Conservation (phyloP, 1,284 basidiomycete genomes). For the Leccinum subspadiceum region DNA sequence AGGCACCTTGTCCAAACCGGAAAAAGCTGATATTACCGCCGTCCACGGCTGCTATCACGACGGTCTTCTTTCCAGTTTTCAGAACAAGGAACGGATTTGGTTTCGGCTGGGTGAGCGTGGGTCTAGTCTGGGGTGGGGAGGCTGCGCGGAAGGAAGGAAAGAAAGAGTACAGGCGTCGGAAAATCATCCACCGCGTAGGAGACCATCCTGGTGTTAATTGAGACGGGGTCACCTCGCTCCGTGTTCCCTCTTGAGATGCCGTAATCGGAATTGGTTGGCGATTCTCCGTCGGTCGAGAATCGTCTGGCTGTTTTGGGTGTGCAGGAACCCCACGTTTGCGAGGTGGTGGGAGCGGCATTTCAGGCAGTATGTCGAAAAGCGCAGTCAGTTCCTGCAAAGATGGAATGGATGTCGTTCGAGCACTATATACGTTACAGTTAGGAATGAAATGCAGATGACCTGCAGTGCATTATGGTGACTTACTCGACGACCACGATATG, state of each 20-base stretch:
- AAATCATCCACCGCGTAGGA: background rate
- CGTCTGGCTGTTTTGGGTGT: conserved; percentile 17
- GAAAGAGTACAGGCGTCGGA: conserved; percentile 10
- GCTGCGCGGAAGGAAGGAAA: conserved; percentile 12
- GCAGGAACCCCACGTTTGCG: conserved; percentile 36
- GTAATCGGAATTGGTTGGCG: conserved; percentile 12
- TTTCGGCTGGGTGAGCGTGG: conserved; percentile 37
- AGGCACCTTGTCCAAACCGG: conserved; percentile 83
- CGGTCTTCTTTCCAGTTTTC: conserved; percentile 81
- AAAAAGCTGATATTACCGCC: conserved; percentile 88
- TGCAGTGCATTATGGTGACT: conserved; percentile 29
- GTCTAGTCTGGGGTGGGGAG: conserved; percentile 29
- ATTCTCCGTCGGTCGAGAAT: conserved; percentile 10
- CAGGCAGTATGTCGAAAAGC: conserved; percentile 62
- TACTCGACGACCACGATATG: conserved; percentile 84
- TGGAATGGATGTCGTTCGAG: conserved; percentile 71
- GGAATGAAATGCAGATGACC: background rate
- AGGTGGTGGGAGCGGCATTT: conserved; percentile 52
- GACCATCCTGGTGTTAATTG: background rate
- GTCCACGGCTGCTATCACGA: conserved; percentile 90
- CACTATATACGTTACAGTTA: conserved; percentile 41
- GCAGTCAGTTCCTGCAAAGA: conserved; percentile 64
- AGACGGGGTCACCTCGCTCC: background rate
- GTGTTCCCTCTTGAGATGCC: conserved; percentile 2
- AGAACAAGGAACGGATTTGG: conserved; percentile 73